phyloP scores from a whole-genome alignment of 2,329 filamentous ascomycete species.

The Rhynchosporium secalis region DNA sequence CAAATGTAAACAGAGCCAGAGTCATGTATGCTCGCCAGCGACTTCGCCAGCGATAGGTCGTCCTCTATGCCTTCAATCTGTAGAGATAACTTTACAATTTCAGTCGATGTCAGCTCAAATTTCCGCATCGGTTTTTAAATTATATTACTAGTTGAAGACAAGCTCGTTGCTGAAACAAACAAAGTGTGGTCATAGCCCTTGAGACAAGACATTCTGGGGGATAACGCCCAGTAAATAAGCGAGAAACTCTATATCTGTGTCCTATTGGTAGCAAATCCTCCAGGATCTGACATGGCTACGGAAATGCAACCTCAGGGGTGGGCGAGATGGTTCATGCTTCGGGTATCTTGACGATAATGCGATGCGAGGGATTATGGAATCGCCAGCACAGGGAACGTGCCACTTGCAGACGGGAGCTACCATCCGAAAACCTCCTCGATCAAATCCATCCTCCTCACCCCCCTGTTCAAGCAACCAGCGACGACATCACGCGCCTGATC shows the following conservation, averaged over 20 bases:
- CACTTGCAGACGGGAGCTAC: not conserved
- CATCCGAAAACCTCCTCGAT: slow-evolving; percentile 1
- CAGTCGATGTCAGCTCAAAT: not conserved
- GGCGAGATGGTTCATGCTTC: too few relatives aligned
- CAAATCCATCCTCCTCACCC: not conserved
- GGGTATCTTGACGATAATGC: too few relatives aligned
- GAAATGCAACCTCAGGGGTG: too few relatives aligned
- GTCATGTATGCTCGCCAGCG: not conserved
- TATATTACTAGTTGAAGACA: not conserved
- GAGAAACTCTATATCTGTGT: not conserved
- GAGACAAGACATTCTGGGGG: not conserved
- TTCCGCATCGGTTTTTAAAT: not conserved
- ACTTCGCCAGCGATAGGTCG: not conserved
- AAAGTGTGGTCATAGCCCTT: not conserved
- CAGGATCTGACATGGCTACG: too few relatives aligned
- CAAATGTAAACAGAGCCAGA: not conserved
- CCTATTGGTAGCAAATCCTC: too few relatives aligned
- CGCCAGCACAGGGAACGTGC: too few relatives aligned
- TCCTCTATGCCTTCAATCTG: not conserved
- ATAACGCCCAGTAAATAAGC: not conserved
- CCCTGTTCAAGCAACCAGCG: not conserved
- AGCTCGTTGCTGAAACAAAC: not conserved
- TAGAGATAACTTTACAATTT: not conserved
- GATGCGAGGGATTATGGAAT: too few relatives aligned
- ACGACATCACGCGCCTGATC: slow-evolving; percentile 46